A percentile compares a stretch with the other conserved stretches of the same genome.
Conservation (phyloP, 2,329 filamentous ascomycete species). For the Sporothrix pseudoabietina region DNA sequence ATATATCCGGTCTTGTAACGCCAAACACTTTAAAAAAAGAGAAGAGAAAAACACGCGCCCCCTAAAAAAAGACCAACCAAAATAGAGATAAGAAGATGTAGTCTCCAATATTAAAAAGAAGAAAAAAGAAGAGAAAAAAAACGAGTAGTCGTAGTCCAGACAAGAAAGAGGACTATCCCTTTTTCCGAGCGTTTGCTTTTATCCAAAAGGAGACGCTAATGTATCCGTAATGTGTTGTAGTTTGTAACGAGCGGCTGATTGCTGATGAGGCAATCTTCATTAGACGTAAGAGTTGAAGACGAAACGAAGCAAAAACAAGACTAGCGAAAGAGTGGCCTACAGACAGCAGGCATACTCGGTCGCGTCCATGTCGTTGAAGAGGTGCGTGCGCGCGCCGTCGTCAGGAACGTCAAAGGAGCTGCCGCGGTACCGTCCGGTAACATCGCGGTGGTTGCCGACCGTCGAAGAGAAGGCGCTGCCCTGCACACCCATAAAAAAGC, state of each 20-base stretch:
- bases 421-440: conserved; percentile 43
- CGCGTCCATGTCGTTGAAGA: conserved; percentile 42
- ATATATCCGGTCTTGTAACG: conserved; percentile 13
- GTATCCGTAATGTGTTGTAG: background rate
- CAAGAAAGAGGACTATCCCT: background rate
- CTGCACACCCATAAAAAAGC: conserved; percentile 43
- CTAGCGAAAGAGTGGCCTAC: conserved; percentile 29
- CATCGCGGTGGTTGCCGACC: conserved; percentile 41
- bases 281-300: background rate
- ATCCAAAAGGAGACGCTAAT: conserved; percentile 7
- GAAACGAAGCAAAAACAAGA: background rate
- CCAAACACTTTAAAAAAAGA: background rate
- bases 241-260: background rate
- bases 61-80: background rate
- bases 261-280: background rate
- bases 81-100: background rate
- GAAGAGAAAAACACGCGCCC: background rate
- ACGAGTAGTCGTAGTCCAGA: background rate
- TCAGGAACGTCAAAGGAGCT: conserved; percentile 39
- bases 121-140: background rate
- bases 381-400: conserved; percentile 41
- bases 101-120: background rate
- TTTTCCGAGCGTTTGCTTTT: too few relatives aligned
- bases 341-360: conserved; percentile 42
- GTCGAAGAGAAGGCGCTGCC: conserved; percentile 43